phyloP scores from a whole-genome alignment of 2,329 filamentous ascomycete species.

The Didymella pinodella region DNA sequence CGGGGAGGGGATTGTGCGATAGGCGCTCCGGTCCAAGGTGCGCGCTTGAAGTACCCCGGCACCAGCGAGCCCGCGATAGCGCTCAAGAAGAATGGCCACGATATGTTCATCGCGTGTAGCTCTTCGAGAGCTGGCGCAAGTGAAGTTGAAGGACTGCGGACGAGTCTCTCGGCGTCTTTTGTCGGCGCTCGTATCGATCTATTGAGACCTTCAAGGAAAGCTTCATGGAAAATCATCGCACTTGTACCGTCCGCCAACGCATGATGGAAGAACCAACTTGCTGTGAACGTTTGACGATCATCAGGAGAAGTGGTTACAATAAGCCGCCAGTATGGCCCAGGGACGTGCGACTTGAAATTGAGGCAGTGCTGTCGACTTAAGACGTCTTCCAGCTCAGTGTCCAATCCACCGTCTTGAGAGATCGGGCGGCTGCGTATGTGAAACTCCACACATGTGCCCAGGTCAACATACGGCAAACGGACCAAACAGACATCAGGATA shows the following conservation, averaged over 20 bases:
- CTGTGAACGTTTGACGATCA: slow-evolving; percentile 48
- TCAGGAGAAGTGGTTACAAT: slow-evolving; percentile 35
- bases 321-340: slow-evolving; percentile 56
- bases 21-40: slow-evolving; percentile 1
- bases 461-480: slow-evolving; percentile 54
- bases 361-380: slow-evolving; percentile 54
- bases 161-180: neutral
- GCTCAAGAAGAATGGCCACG: slow-evolving; percentile 47
- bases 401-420: slow-evolving; percentile 36
- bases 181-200: neutral
- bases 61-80: slow-evolving; percentile 47
- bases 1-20: neutral
- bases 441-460: slow-evolving; percentile 50
- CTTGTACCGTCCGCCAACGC: slow-evolving; percentile 58
- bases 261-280: slow-evolving; percentile 59
- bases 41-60: neutral
- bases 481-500: slow-evolving; percentile 54
- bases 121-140: slow-evolving; percentile 54
- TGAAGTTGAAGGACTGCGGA: slow-evolving; percentile 26
- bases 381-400: slow-evolving; percentile 54
- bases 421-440: slow-evolving; percentile 31
- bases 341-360: slow-evolving; percentile 45
- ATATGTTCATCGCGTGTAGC: slow-evolving; percentile 52
- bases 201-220: slow-evolving; percentile 51
- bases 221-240: slow-evolving; percentile 56